These are phyloP conservation scores for Trichoderma hamatum DNA, from an alignment of 2,329 filamentous ascomycete species.

Conservation along the genomic window DNA sequence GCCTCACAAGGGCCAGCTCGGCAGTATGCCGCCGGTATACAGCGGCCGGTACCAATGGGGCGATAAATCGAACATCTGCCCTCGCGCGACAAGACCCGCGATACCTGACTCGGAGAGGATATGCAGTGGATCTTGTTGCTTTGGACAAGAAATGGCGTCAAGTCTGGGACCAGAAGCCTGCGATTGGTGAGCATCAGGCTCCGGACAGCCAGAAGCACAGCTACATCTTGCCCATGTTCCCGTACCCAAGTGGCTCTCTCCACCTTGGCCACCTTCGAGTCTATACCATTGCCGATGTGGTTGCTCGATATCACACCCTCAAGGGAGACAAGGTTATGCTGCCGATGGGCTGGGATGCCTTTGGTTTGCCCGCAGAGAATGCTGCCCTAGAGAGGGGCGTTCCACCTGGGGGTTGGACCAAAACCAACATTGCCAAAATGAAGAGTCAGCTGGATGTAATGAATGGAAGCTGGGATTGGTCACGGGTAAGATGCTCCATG, in stretches of 20 bases:
- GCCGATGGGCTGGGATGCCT: slow-evolving; percentile 95
- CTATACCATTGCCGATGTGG: slow-evolving; percentile 86
- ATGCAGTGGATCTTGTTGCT: slow-evolving; percentile 51
- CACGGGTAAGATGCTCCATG: slow-evolving; percentile 61
- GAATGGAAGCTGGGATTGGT: slow-evolving; percentile 85
- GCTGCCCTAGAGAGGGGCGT: slow-evolving; percentile 82
- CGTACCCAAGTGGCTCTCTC: slow-evolving; percentile 84
- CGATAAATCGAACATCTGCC: slow-evolving; percentile 15
- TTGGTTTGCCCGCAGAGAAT: slow-evolving; percentile 89
- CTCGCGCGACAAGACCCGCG: slow-evolving; percentile 23
- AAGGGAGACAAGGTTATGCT: slow-evolving; percentile 75
- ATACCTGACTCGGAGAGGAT: slow-evolving; percentile 36
- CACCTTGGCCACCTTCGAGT: slow-evolving; percentile 87
- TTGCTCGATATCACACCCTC: slow-evolving; percentile 75
- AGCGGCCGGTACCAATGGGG: slow-evolving; percentile 3
- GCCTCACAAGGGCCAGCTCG: slow-evolving; percentile 30
- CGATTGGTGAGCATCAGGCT: slow-evolving; percentile 28
- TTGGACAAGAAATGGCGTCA: slow-evolving; percentile 57
- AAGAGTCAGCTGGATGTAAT: slow-evolving; percentile 77
- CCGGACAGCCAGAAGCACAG: slow-evolving; percentile 42
- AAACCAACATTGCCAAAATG: slow-evolving; percentile 80
- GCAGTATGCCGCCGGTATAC: slow-evolving; percentile 19
- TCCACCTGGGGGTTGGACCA: slow-evolving; percentile 78
- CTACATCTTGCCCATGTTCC: slow-evolving; percentile 91
- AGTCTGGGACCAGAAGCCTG: slow-evolving; percentile 43